Percentiles rank a stretch among this genome's conserved stretches.
phyloP scores from a whole-genome alignment of 2,329 filamentous ascomycete genomes.

The Didymella segeticola region DNA sequence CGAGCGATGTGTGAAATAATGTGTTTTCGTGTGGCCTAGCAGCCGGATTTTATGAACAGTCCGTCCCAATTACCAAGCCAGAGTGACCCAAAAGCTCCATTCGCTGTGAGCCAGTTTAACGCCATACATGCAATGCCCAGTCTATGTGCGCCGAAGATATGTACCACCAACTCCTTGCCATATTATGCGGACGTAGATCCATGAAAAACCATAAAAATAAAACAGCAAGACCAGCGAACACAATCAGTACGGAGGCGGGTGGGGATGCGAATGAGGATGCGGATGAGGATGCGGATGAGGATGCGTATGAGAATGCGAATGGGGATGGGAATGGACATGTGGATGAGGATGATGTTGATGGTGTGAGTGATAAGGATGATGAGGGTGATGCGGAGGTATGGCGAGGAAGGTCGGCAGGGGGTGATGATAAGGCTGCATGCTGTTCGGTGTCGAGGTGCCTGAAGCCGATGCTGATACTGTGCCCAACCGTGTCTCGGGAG shows the following conservation, averaged over 20 bases:
- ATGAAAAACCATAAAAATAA: neutral
- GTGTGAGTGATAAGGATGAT: neutral
- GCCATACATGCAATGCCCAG: constrained; percentile 9
- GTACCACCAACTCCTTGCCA: constrained; percentile 12
- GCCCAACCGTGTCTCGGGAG: constrained; percentile 15
- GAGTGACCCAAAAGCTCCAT: neutral
- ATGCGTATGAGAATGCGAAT: neutral
- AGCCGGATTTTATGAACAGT: neutral
- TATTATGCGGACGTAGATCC: constrained; percentile 2
- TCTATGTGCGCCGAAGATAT: constrained; percentile 13
- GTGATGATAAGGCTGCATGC: constrained; percentile 12
- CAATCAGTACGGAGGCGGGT: constrained; percentile 4
- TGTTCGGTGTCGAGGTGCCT: constrained; percentile 29
- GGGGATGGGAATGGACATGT: constrained; percentile 1
- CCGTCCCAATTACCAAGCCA: neutral
- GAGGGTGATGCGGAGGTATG: neutral
- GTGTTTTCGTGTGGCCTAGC: constrained; percentile 9
- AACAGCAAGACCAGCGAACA: neutral
- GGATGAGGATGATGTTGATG: constrained; percentile 1
- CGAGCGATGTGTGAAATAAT: neutral
- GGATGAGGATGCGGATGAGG: neutral
- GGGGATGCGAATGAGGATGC: constrained; percentile 1
- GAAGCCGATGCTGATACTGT: constrained; percentile 25
- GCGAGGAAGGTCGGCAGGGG: neutral
- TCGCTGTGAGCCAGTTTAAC: neutral